Percentiles rank a stretch among this genome's conserved stretches.
Conservation (phyloP, 192 early-diverging fungal genomes). For the Rhizophlyctis rosea region DNA sequence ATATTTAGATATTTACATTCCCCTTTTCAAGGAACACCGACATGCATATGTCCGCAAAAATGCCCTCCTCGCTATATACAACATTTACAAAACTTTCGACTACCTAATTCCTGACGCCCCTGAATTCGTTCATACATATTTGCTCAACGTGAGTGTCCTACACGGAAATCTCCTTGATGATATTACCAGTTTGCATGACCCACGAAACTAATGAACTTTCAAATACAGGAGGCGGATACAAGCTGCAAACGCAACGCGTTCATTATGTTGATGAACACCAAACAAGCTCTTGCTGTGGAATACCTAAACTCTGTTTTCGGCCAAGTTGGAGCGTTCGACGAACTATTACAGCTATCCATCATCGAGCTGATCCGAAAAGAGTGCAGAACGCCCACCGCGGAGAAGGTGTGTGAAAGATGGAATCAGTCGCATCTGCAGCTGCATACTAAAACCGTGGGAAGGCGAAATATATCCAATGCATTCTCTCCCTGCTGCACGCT, state of each 20-base stretch:
- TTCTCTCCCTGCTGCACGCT: slow-evolving; percentile 81
- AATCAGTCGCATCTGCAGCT: background rate
- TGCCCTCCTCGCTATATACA: slow-evolving; percentile 88
- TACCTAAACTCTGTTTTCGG: slow-evolving; percentile 73
- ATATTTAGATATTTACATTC: too few species aligned
- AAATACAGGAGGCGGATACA: slow-evolving; percentile 81
- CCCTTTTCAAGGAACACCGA: slow-evolving; percentile 76
- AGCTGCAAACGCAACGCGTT: slow-evolving; percentile 92
- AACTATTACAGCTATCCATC: slow-evolving; percentile 86
- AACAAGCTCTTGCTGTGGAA: slow-evolving; percentile 73
- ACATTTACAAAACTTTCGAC: slow-evolving; percentile 86
- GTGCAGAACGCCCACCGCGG: slow-evolving; percentile 70
- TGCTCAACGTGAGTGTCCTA: slow-evolving; percentile 39
- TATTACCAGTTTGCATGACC: slow-evolving; percentile 11
- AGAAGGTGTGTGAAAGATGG: slow-evolving; percentile 59
- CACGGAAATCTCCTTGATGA: background rate
- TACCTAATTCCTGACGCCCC: slow-evolving; percentile 94
- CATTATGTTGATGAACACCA: slow-evolving; percentile 83
- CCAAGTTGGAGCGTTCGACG: slow-evolving; percentile 80
- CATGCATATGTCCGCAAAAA: slow-evolving; percentile 99
- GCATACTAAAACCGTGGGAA: slow-evolving; percentile 17
- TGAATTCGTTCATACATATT: slow-evolving; percentile 72
- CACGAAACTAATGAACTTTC: background rate
- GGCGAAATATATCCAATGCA: slow-evolving; percentile 89
- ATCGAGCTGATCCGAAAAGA: slow-evolving; percentile 96